Percentiles rank a stretch among this genome's conserved stretches.
Conservation (phyloP, 1,139 yeast species). For the Spathaspora jeffriesii region DNA sequence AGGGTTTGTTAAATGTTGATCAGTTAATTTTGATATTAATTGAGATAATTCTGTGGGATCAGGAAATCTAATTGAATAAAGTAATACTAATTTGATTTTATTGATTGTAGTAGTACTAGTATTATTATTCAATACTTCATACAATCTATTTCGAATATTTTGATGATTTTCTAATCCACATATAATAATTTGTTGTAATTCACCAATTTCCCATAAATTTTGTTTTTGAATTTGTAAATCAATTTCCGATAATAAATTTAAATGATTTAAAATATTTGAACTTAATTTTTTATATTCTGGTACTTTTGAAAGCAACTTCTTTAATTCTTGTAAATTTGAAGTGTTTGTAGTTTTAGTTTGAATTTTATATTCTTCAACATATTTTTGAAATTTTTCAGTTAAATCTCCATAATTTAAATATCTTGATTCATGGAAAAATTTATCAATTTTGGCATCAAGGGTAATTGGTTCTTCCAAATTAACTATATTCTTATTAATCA, state of each 20-base stretch:
- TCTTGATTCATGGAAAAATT: slow-evolving; percentile 78
- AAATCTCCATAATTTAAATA: slow-evolving; percentile 92
- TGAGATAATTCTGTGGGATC: slow-evolving; percentile 23
- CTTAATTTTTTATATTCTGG: slow-evolving; percentile 92
- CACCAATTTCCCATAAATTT: slow-evolving; percentile 83
- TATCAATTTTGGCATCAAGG: slow-evolving; percentile 55
- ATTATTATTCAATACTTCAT: slow-evolving; percentile 23
- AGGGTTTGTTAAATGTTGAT: slow-evolving; percentile 28
- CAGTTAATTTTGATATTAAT: slow-evolving; percentile 28
- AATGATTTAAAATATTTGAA: slow-evolving; percentile 91
- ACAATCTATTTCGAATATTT: slow-evolving; percentile 24
- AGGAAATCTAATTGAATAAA: slow-evolving; percentile 69
- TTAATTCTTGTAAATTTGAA: slow-evolving; percentile 84
- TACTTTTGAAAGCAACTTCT: slow-evolving; percentile 83
- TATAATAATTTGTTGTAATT: slow-evolving; percentile 82
- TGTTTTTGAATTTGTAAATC: slow-evolving; percentile 64
- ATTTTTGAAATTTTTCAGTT: slow-evolving; percentile 84
- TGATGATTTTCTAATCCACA: slow-evolving; percentile 52
- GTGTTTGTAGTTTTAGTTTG: slow-evolving; percentile 77
- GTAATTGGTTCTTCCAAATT: slow-evolving; percentile 42
- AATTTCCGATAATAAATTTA: slow-evolving; percentile 83
- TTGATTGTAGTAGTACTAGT: slow-evolving; percentile 26
- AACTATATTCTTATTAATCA: slow-evolving; percentile 79
- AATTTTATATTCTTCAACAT: slow-evolving; percentile 79
- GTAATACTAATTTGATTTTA: slow-evolving; percentile 56